Evolutionary conservation across 148 eudicot genomes (phyloP).

Genomic region (Fallopia convolvulus): DNA sequence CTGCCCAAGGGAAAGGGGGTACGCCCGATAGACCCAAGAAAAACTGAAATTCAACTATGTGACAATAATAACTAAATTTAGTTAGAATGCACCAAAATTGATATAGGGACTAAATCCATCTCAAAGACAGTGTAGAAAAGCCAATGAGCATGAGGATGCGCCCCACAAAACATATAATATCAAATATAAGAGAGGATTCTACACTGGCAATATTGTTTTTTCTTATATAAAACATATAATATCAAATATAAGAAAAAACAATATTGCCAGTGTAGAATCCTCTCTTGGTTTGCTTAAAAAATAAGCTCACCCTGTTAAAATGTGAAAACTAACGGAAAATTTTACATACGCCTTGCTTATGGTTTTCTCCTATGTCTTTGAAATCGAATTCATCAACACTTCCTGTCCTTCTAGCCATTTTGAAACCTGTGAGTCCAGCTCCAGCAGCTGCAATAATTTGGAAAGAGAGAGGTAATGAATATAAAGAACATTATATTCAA

Average conservation of each 20-base stretch:
- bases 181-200: no score
- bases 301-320: neutral
- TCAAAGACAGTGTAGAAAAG: no score
- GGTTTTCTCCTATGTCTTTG: conserved; percentile 78
- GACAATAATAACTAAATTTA: no score
- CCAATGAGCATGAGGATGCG: no score
- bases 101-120: no score
- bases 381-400: conserved; percentile 91
- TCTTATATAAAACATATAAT: conserved; percentile 2
- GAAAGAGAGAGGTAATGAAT: conserved; percentile 6
- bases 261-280: neutral
- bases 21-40: no score
- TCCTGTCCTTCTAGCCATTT: conserved; percentile 94
- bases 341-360: conserved; percentile 85
- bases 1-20: no score
- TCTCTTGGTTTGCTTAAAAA: neutral
- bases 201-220: no score
- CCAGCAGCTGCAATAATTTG: conserved; percentile 66
- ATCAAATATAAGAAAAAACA: neutral
- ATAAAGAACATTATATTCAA: neutral
- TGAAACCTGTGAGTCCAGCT: conserved; percentile 91
- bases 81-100: no score
- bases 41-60: no score
- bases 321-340: conserved; percentile 9
- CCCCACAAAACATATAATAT: no score